Percentiles rank a stretch among this genome's conserved stretches.
These are phyloP conservation scores for Pleurotus platypus DNA, from an alignment of 768 basidiomycete species.

Conservation along the genomic window DNA sequence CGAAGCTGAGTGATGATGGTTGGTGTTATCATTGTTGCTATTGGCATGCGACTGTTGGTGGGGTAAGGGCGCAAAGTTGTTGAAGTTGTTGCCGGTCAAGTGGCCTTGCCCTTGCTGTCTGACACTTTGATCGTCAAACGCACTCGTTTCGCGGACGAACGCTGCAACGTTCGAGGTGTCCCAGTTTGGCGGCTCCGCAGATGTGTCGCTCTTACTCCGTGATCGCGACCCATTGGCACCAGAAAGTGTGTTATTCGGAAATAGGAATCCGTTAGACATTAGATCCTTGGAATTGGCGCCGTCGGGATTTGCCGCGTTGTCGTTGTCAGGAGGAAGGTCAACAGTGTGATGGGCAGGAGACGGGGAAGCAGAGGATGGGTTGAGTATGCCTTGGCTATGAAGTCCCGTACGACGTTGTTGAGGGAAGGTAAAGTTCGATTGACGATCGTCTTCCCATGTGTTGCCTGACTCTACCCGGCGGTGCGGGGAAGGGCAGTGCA, in stretches of 20 bases:
- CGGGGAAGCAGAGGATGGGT: conserved; percentile 11
- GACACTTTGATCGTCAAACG: background rate
- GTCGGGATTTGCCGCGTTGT: conserved; percentile 15
- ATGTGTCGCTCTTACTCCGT: conserved; percentile 60
- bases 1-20: conserved; percentile 1
- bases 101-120: too few species aligned
- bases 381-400: conserved; percentile 10
- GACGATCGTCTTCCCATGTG: background rate
- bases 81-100: conserved; percentile 19
- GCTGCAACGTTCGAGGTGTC: conserved; percentile 20
- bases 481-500: background rate
- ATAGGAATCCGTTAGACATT: conserved; percentile 3
- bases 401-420: background rate
- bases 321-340: background rate
- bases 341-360: conserved; percentile 18
- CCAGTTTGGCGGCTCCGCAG: conserved; percentile 55
- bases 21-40: background rate
- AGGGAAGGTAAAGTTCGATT: background rate
- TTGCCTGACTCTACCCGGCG: background rate
- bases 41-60: conserved; percentile 3
- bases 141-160: background rate
- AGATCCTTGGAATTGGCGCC: conserved; percentile 22
- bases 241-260: conserved; percentile 25
- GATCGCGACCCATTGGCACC: conserved; percentile 11
- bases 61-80: conserved; percentile 1